Percentiles rank a stretch among this genome's conserved stretches.
Conservation (phyloP, 805 yeast species). For the Ogataea paraovalis region DNA sequence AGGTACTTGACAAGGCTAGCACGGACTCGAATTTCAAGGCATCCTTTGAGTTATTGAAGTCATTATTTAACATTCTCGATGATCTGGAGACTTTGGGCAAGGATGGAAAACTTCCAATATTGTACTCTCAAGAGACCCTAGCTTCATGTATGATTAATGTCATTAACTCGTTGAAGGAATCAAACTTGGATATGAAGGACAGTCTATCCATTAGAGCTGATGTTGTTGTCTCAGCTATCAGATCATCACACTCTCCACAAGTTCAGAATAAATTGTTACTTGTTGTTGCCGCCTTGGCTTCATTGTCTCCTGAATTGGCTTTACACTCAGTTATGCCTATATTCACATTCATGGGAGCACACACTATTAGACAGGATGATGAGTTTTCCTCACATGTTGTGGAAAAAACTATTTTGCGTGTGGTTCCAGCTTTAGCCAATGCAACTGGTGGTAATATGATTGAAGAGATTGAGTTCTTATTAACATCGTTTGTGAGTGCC, state of each 20-base stretch:
- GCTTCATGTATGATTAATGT: constrained; percentile 80
- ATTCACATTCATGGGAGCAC: constrained; percentile 98
- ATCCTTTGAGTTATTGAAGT: constrained; percentile 35
- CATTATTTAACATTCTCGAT: constrained; percentile 56
- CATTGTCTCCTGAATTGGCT: constrained; percentile 85
- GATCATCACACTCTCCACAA: constrained; percentile 88
- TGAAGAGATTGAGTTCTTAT: constrained; percentile 76
- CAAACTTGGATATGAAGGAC: constrained; percentile 40
- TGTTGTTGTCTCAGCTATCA: constrained; percentile 82
- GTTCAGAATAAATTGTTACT: constrained; percentile 85
- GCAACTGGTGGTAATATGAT: constrained; percentile 40
- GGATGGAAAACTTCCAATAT: constrained; percentile 88
- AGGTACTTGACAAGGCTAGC: constrained; percentile 60
- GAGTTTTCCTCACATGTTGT: constrained; percentile 90
- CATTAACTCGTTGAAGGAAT: constrained; percentile 49
- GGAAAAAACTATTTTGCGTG: constrained; percentile 84
- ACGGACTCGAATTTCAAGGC: constrained; percentile 20
- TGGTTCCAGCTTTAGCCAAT: constrained; percentile 80
- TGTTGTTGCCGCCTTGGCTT: constrained; percentile 83
- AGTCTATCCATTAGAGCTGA: constrained; percentile 78
- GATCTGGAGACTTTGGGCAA: constrained; percentile 81
- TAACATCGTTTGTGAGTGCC: constrained; percentile 90
- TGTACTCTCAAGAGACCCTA: constrained; percentile 85
- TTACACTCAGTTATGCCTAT: constrained; percentile 99
- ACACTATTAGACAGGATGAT: constrained; percentile 93